Evolutionary conservation across 2,329 filamentous ascomycete genomes (phyloP), one percentile per base, ranked within the genome.

Genomic region (Hypoxylon sp.): DNA sequence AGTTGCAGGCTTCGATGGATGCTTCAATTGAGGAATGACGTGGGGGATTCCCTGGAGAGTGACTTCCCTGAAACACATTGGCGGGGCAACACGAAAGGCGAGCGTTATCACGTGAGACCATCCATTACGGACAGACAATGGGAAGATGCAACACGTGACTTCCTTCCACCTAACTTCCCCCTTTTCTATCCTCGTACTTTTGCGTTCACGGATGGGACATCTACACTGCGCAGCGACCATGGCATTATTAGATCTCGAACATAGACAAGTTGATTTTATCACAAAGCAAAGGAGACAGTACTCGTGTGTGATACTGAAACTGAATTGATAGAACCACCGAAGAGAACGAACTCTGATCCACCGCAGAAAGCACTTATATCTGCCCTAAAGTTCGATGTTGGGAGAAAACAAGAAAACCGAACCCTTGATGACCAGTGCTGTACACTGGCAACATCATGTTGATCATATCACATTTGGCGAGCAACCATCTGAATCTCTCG

Each of bases 71-170:
- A 41, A 13, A 60, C 66, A 67, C 61, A 78, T 80, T 85, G 83
- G 80, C 83, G 79, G 81, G 84, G 82, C 83, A 86, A 86, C 84
- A 79, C 81, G 81, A 82, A 77, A 78, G 47, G 67, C 70, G 74
- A 79, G 73, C 82, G 82, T 73, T 64, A 63, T 78, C 84, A 85
- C 81, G 82, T 85, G 84, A 76, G 11, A n/a, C 13, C 13, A 41
- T 41, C 37, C n/a, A n/a, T 15, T 41, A 6, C 2, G n/a, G n/a
- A 6, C 15, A 41, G 6, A 8, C 37, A 13, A 11, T 41, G n/a
- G 37, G 19, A n/a, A 10, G 6, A 41, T 41, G 37, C 37, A 41
- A 19, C 19, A 19, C 8, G 3, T 7, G n/a, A 6, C 8, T 41
- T 6, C 6, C 17, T 49, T 28, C n/a, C 30, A 7, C 37, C 50